Conservation (phyloP, 2,329 filamentous ascomycete species). For the Sporothrix schenckii region DNA sequence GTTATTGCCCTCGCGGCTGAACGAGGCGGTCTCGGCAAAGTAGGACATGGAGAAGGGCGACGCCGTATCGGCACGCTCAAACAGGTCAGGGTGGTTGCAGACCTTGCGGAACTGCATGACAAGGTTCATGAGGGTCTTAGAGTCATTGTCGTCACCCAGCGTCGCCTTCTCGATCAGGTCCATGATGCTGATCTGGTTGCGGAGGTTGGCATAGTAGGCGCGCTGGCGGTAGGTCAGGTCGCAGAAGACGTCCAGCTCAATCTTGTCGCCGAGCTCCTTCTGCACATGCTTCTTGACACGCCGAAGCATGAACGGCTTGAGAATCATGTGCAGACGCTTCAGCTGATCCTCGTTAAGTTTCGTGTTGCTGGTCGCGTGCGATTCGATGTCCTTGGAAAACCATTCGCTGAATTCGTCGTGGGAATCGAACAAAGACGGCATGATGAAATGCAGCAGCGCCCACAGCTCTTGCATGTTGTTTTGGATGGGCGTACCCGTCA, state of each 20-base stretch:
- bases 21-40: conserved; percentile 94
- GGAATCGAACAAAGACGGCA: conserved; percentile 97
- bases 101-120: conserved; percentile 99
- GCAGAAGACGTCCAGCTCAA: conserved; percentile 94
- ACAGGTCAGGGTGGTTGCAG: conserved; percentile 96
- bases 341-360: conserved; percentile 98
- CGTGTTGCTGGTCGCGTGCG: conserved; percentile 97
- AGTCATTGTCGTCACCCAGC: conserved; percentile 90
- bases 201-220: conserved; percentile 86
- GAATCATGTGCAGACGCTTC: conserved; percentile 94
- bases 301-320: conserved; percentile 99
- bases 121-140: conserved; percentile 95
- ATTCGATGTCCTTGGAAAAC: conserved; percentile 97
- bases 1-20: conserved; percentile 82
- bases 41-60: conserved; percentile 82
- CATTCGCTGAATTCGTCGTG: conserved; percentile 92
- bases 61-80: conserved; percentile 88
- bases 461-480: conserved; percentile 99
- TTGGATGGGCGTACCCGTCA: conserved; percentile 97
- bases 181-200: conserved; percentile 98
- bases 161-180: conserved; percentile 97
- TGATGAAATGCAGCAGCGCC: conserved; percentile 98
- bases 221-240: conserved; percentile 95
- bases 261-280: conserved; percentile 98
- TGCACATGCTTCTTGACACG: conserved; percentile 99